These are phyloP conservation scores for Penicillium rolfsii DNA, from an alignment of 2,329 filamentous ascomycete species.

Conservation along the genomic window DNA sequence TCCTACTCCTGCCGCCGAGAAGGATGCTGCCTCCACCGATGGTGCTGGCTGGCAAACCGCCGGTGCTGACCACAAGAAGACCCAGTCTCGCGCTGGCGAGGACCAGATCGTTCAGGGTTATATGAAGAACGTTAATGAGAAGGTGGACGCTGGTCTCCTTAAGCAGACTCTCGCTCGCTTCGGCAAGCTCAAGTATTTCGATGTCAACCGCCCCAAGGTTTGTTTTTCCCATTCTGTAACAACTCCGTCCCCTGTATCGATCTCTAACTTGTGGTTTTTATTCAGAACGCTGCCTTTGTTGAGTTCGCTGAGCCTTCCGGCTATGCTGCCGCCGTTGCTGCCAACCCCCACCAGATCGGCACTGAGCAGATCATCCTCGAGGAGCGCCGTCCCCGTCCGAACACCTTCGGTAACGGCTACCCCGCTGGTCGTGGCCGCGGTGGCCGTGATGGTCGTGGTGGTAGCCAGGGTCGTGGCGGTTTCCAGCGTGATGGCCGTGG, in stretches of 20 bases:
- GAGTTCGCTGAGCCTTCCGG: slow-evolving; percentile 82
- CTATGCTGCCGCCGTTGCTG: slow-evolving; percentile 79
- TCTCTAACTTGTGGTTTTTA: not conserved
- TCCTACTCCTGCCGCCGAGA: slow-evolving; percentile 39
- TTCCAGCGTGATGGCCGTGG: slow-evolving; percentile 70
- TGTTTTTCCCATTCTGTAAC: slow-evolving; percentile 23
- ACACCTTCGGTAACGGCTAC: slow-evolving; percentile 69
- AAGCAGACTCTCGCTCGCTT: slow-evolving; percentile 71
- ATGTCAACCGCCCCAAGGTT: slow-evolving; percentile 76
- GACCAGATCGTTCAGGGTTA: slow-evolving; percentile 82
- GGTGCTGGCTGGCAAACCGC: slow-evolving; percentile 85
- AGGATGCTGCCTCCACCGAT: slow-evolving; percentile 77
- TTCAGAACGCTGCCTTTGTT: slow-evolving; percentile 92
- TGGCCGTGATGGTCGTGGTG: slow-evolving; percentile 69
- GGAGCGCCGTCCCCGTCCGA: slow-evolving; percentile 78
- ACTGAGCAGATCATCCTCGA: slow-evolving; percentile 84
- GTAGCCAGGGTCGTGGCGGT: slow-evolving; percentile 66
- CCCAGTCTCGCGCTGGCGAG: slow-evolving; percentile 72
- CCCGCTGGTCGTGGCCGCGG: slow-evolving; percentile 64
- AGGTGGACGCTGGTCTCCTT: slow-evolving; percentile 75
- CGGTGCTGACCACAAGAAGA: slow-evolving; percentile 75
- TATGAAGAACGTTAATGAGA: slow-evolving; percentile 93
- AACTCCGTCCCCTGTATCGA: not conserved
- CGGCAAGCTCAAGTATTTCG: slow-evolving; percentile 65
- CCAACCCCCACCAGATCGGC: slow-evolving; percentile 84